Percentiles rank a stretch among this genome's conserved stretches.
phyloP scores from a whole-genome alignment of 148 eudicot genomes.

The Pouteria glomerata region DNA sequence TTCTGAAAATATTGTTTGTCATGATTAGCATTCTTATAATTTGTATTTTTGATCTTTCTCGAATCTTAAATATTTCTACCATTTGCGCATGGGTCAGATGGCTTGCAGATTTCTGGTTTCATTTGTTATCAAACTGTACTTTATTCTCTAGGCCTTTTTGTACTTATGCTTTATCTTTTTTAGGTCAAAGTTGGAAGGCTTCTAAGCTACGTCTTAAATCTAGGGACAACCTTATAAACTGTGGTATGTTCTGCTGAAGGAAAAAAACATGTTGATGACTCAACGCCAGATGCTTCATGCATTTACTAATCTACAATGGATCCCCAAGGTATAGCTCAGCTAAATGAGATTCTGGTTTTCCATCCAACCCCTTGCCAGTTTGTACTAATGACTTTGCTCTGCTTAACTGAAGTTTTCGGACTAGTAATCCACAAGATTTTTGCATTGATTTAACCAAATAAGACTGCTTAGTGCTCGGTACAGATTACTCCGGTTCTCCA shows the following conservation, averaged over 20 bases:
- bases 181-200: constrained; percentile 93
- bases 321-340: constrained; percentile 51
- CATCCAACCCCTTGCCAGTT: not conserved
- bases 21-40: no score
- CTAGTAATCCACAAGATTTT: no score
- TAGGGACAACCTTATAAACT: constrained; percentile 90
- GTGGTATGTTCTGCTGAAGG: constrained; percentile 89
- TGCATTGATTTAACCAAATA: no score
- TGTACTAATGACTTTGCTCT: no score
- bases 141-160: not conserved
- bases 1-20: no score
- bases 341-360: not conserved
- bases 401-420: not conserved
- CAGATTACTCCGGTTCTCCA: no score
- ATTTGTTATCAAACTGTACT: not conserved
- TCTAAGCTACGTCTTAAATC: constrained; percentile 84
- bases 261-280: constrained; percentile 89
- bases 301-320: constrained; percentile 81
- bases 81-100: not conserved
- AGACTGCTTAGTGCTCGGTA: no score
- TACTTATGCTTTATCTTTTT: constrained; percentile 4
- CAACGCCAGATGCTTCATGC: constrained; percentile 91
- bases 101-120: not conserved
- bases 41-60: not conserved
- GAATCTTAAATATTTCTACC: not conserved